Base-by-base conservation (phyloP, 1,139 yeast genomes). In the Yamadazyma buinensis region DNA sequence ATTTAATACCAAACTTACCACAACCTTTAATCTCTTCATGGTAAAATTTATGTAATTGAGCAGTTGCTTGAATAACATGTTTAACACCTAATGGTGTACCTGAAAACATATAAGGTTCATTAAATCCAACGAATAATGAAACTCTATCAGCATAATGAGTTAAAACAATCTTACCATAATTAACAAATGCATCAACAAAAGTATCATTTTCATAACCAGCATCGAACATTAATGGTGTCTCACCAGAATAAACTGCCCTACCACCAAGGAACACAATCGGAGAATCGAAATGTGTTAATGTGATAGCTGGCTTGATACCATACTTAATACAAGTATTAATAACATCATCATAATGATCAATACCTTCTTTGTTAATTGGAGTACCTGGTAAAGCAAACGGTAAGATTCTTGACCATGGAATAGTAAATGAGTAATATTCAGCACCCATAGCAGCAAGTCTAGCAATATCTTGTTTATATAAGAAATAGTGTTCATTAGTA, bases 321-420 rank as follows among this genome's bases (percentile, higher is more conserved):
- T 54, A 47, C 15, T 46, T 48, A 19, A 51, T 29, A 28, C 61
- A 48, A 32, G 57, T 53, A 39, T 61, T 54, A 20, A 62, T 49
- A 27, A 58, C 44, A 35, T 62, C 65, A 28, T 59, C 52, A 39
- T 62, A 62, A 42, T 61, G 65, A 39, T 57, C 61, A 26, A 62
- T 41, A 9, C 60, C 68, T 15, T 42, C 44, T 30, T 54, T 34
- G 40, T 61, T 62, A 17, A 61, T 54, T n/a, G 56, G 56, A 4
- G 57, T 39, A 3, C 61, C 66, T 10, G 52, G 51, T 17, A 49
- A 38, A 3, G 52, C 58, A 35, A 51, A 51, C 7, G 64, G 65
- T 28, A 57, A 45, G 11, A 62, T 55, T 37, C 68, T 51, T 10
- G 63, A 42, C 68, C 67, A 61, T 3, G 67, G 59, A 27, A 62